Evolutionary conservation across 192 early-diverging fungal genomes (phyloP).

Genomic region (Coemansia sp.): DNA sequence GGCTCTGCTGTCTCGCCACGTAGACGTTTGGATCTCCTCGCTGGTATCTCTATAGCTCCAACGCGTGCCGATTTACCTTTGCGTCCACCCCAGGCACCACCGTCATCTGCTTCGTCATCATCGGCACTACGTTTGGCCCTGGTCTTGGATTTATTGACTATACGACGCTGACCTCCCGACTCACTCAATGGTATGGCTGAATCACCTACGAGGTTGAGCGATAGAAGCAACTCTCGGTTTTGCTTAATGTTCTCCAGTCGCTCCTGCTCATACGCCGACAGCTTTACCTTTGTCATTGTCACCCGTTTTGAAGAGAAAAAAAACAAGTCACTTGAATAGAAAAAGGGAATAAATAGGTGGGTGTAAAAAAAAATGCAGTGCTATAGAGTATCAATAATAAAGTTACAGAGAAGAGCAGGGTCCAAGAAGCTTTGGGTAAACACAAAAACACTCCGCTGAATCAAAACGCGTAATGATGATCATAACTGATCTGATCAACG

Average conservation of each 20-base stretch:
- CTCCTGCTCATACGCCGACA: constrained; percentile 54
- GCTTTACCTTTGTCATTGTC: constrained; percentile 23
- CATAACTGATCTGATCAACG: neutral
- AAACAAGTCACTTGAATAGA: neutral
- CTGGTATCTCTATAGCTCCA: constrained; percentile 12
- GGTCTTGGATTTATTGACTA: constrained; percentile 7
- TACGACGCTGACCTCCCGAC: neutral
- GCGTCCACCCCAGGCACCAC: constrained; percentile 21
- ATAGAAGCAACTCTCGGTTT: constrained; percentile 62
- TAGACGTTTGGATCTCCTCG: constrained; percentile 42
- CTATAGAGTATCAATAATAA: neutral
- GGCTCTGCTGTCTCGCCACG: constrained; percentile 47
- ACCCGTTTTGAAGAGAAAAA: neutral
- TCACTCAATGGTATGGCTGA: neutral
- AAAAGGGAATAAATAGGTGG: constrained; percentile 1
- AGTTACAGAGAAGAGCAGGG: neutral
- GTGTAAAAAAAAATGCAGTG: neutral
- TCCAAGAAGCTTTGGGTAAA: neutral
- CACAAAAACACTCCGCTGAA: neutral
- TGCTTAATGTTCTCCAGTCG: constrained; percentile 63
- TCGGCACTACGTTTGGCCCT: constrained; percentile 9
- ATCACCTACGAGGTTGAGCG: constrained; percentile 43
- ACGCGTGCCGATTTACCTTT: neutral
- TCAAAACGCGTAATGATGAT: neutral
- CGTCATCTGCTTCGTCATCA: neutral